Evolutionary conservation across 305 asterid species (phyloP).

Genomic region (Fraxinus ornus): DNA sequence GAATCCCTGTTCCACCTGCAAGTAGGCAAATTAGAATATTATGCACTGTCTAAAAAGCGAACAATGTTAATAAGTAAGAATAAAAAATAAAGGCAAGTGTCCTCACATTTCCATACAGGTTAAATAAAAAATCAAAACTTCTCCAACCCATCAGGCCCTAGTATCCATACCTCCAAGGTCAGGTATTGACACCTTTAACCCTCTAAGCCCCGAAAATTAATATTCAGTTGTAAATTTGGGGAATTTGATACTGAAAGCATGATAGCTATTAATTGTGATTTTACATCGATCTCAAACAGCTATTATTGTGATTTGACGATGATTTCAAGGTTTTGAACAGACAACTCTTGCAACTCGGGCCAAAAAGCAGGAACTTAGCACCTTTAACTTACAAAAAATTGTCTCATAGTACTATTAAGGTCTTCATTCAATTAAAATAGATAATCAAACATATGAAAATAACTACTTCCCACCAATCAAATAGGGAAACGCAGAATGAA

Average conservation of each 20-base stretch:
- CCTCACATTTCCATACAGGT: constrained; percentile 1
- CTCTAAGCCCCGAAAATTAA: not conserved
- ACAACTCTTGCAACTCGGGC: not conserved
- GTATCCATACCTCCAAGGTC: not conserved
- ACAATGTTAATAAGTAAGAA: not conserved
- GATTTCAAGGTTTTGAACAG: not conserved
- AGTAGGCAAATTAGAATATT: constrained; percentile 16
- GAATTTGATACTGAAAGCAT: not conserved
- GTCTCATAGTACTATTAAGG: not conserved
- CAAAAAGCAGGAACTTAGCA: not conserved
- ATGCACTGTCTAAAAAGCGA: not conserved
- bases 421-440: no score
- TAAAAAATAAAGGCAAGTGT: not conserved
- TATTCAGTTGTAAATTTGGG: not conserved
- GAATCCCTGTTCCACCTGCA: constrained; percentile 56
- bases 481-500: no score
- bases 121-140: constrained; percentile 1
- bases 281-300: not conserved
- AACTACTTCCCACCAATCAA: no score
- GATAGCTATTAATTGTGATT: not conserved
- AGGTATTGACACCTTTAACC: not conserved
- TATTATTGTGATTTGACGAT: not conserved
- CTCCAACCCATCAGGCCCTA: not conserved
- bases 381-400: not conserved
- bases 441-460: no score